Evolutionary conservation across 1,139 yeast genomes (phyloP).

Genomic region (Geotrichum histeridarum): DNA sequence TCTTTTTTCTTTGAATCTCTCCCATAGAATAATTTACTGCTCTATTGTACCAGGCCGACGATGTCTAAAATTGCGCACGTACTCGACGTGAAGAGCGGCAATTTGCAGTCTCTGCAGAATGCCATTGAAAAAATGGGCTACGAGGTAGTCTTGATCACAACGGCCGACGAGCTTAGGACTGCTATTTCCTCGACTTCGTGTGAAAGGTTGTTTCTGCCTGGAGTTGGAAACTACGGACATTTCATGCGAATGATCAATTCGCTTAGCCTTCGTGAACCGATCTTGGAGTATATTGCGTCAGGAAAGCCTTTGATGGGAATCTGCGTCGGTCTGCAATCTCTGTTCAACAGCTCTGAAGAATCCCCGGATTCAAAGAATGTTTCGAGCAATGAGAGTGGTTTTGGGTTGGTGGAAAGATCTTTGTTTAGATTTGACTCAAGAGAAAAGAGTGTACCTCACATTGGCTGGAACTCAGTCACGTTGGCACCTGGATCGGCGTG

Average conservation of each 20-base stretch:
- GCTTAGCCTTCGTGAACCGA: constrained; percentile 60
- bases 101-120: constrained; percentile 79
- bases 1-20: too few species aligned
- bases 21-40: too few species aligned
- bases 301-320: constrained; percentile 92
- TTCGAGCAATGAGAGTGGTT: constrained; percentile 45
- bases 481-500: constrained; percentile 12
- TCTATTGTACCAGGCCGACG: neutral
- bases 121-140: constrained; percentile 78
- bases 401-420: constrained; percentile 49
- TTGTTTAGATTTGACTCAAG: constrained; percentile 55
- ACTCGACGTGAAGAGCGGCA: constrained; percentile 94
- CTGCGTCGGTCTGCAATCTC: constrained; percentile 89
- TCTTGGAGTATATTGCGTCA: constrained; percentile 56
- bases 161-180: constrained; percentile 32
- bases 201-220: constrained; percentile 55
- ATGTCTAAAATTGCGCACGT: constrained; percentile 50
- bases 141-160: constrained; percentile 41
- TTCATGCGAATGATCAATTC: constrained; percentile 65
- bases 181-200: constrained; percentile 31
- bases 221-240: constrained; percentile 95
- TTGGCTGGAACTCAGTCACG: constrained; percentile 75
- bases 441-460: constrained; percentile 86
- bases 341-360: constrained; percentile 72
- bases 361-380: constrained; percentile 41